Evolutionary conservation across 2,329 filamentous ascomycete genomes (phyloP).

Genomic region (Fusarium xyrophilum): DNA sequence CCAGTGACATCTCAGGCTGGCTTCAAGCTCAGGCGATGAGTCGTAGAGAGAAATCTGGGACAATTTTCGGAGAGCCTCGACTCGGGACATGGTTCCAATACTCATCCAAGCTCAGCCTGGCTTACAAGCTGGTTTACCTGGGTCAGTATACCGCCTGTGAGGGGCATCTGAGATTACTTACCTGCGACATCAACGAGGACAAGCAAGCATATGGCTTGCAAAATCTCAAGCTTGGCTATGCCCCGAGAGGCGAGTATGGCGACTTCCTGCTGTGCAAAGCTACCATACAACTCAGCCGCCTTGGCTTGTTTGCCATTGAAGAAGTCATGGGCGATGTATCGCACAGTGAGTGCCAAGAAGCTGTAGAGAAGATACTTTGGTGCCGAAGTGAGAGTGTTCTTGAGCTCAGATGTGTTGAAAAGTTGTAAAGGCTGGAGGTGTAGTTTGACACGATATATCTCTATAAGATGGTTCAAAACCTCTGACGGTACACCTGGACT

Average conservation of each 20-base stretch:
- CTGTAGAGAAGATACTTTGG: background rate
- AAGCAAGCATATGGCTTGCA: slow-evolving; percentile 5
- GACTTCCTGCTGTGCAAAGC: background rate
- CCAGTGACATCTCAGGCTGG: background rate
- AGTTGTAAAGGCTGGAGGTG: slow-evolving; percentile 12
- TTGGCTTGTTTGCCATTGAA: background rate
- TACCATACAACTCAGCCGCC: background rate
- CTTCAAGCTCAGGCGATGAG: background rate
- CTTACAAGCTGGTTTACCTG: background rate
- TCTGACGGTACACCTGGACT: background rate
- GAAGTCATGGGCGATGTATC: background rate
- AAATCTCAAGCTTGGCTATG: background rate
- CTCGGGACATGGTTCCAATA: slow-evolving; percentile 2
- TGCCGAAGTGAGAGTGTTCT: rapidly evolving
- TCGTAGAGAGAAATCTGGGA: background rate
- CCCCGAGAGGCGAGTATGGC: background rate
- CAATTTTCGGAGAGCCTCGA: background rate
- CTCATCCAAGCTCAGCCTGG: slow-evolving; percentile 14
- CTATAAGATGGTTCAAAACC: background rate
- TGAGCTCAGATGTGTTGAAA: background rate
- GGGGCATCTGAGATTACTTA: background rate
- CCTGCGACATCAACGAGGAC: background rate
- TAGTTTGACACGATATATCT: background rate
- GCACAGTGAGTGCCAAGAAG: slow-evolving; percentile 2
- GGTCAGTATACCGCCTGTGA: rapidly evolving